Evolutionary conservation across 345 rosid genomes (phyloP).

Genomic region (Populus tremula): DNA sequence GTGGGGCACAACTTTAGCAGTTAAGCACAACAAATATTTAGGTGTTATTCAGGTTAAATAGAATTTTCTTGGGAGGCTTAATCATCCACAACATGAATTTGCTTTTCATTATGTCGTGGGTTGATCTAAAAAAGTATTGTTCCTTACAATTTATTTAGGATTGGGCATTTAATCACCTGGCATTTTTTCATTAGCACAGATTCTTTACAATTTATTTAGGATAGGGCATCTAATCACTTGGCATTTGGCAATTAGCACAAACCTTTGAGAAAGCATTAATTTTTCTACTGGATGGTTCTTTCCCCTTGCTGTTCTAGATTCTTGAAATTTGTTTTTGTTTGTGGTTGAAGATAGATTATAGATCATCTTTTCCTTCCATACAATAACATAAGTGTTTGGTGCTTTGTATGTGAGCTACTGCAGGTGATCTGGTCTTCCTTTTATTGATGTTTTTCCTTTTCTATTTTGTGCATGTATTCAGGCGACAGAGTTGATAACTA

Average conservation of each 20-base stretch:
- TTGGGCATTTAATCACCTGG: too few relatives aligned
- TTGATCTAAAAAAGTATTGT: too few relatives aligned
- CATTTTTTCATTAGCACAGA: too few relatives aligned
- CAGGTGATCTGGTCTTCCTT: neutral
- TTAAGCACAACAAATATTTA: neutral
- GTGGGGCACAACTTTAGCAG: too few relatives aligned
- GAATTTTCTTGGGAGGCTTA: neutral
- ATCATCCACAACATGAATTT: neutral
- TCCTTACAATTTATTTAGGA: too few relatives aligned
- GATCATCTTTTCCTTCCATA: neutral
- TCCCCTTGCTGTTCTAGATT: neutral
- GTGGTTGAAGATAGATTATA: neutral
- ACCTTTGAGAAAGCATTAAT: neutral
- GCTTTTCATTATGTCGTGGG: too few relatives aligned
- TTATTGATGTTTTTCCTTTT: constrained; percentile 11
- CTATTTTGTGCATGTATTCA: constrained; percentile 30
- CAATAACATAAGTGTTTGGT: neutral
- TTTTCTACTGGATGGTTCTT: neutral
- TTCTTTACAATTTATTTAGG: too few relatives aligned
- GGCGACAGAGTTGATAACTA: constrained; percentile 29
- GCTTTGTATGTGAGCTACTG: neutral
- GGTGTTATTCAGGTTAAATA: neutral
- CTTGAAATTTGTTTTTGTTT: neutral
- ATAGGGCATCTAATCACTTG: too few relatives aligned
- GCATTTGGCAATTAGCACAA: too few relatives aligned